Conservation (phyloP, 768 basidiomycete species). For the Tylopilus vinaceipallidus region DNA sequence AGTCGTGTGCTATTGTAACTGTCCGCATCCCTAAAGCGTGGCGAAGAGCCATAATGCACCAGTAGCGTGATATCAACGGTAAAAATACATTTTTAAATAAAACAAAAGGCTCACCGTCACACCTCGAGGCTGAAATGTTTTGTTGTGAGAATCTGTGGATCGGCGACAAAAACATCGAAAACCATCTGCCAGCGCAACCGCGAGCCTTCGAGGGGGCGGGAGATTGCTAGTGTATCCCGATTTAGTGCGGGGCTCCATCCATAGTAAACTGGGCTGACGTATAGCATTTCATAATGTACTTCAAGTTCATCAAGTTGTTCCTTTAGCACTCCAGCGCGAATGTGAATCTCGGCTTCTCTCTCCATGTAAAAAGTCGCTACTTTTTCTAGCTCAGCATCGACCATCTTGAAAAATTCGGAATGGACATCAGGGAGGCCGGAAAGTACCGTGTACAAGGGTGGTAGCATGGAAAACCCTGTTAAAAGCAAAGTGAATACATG, state of each 20-base stretch:
- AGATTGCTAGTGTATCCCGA: not conserved
- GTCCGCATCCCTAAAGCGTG: too few species aligned
- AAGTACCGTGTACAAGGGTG: slow-evolving; percentile 48
- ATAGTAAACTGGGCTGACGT: slow-evolving; percentile 39
- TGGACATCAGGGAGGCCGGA: slow-evolving; percentile 58
- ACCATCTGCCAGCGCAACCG: too few species aligned
- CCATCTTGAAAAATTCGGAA: slow-evolving; percentile 64
- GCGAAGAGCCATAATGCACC: too few species aligned
- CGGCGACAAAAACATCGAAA: too few species aligned
- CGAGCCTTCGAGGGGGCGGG: too few species aligned
- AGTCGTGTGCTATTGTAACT: too few species aligned
- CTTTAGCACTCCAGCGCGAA: slow-evolving; percentile 47
- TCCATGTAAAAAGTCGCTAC: slow-evolving; percentile 79
- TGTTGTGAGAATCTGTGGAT: too few species aligned
- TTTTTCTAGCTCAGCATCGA: slow-evolving; percentile 80
- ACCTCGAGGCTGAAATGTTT: too few species aligned
- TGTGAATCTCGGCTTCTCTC: slow-evolving; percentile 60
- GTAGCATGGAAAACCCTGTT: slow-evolving; percentile 16
- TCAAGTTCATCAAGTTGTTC: slow-evolving; percentile 72
- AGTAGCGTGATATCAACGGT: too few species aligned
- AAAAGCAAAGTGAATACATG: not conserved
- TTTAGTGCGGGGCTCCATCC: not conserved
- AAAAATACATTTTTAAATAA: too few species aligned
- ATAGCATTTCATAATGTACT: slow-evolving; percentile 57
- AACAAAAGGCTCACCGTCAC: too few species aligned